These are phyloP conservation scores for Xerophyta viscosa DNA, from an alignment of 106 monocot species.

Conservation along the genomic window DNA sequence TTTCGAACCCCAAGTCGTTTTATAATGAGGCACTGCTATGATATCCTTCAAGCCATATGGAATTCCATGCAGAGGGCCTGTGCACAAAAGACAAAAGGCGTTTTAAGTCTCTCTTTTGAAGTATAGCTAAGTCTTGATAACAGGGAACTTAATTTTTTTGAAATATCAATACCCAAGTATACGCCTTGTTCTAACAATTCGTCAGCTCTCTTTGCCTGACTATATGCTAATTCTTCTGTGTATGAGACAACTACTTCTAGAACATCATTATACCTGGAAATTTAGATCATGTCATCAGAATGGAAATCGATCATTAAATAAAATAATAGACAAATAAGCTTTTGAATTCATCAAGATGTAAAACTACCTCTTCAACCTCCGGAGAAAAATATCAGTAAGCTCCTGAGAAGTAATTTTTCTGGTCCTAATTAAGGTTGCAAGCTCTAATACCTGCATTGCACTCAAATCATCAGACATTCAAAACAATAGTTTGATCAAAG, in stretches of 20 bases:
- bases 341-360: neutral
- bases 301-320: too few relatives aligned
- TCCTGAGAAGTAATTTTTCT: conserved; percentile 75
- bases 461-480: too few relatives aligned
- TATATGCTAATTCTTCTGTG: conserved; percentile 72
- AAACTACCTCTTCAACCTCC: conserved; percentile 67
- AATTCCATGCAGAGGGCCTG: conserved; percentile 96
- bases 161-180: conserved; percentile 49
- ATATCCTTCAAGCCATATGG: conserved; percentile 97
- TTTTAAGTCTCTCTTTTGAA: too few relatives aligned
- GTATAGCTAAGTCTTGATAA: too few relatives aligned
- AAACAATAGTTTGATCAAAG: conserved; percentile 1
- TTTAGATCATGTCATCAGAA: too few relatives aligned
- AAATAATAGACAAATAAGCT: too few relatives aligned
- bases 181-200: conserved; percentile 61
- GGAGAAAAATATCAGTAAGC: conserved; percentile 65
- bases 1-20: conserved; percentile 92
- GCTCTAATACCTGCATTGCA: conserved; percentile 57
- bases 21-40: conserved; percentile 72
- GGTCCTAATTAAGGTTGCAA: conserved; percentile 69
- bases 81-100: neutral
- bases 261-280: conserved; percentile 69
- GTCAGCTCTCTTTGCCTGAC: conserved; percentile 78
- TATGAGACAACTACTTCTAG: conserved; percentile 73
- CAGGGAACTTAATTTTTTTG: neutral